Evolutionary conservation across 176 grass and related monocot species (phyloP).

Genomic region (Rhynchospora pubera): DNA sequence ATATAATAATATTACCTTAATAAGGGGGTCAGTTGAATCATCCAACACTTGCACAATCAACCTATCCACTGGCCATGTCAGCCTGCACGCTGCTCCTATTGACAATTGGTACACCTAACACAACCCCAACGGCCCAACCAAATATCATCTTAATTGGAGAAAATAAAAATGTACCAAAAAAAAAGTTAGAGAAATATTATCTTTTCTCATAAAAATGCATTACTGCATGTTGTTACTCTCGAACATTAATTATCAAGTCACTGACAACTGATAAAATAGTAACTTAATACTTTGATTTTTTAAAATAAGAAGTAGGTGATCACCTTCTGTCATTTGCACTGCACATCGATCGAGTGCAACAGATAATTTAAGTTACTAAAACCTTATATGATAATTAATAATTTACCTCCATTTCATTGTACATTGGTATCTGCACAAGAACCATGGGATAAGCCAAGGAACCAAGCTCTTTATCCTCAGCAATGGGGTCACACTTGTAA

Average conservation of each 20-base stretch:
- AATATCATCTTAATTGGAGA: background rate
- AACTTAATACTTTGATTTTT: background rate
- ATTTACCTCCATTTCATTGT: constrained; percentile 74
- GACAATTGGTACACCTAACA: constrained; percentile 77
- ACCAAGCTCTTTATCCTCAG: constrained; percentile 33
- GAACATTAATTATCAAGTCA: background rate
- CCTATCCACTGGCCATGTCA: constrained; percentile 64
- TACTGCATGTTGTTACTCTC: too few species aligned
- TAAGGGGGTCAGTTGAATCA: constrained; percentile 58
- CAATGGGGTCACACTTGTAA: constrained; percentile 40
- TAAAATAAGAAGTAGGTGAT: background rate
- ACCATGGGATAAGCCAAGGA: constrained; percentile 53
- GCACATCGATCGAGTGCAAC: background rate
- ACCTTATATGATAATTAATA: background rate
- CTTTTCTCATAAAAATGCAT: too few species aligned
- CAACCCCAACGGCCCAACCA: background rate
- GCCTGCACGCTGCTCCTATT: constrained; percentile 63
- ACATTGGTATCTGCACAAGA: constrained; percentile 94
- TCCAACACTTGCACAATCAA: constrained; percentile 69
- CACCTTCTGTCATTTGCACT: background rate
- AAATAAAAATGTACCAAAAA: background rate
- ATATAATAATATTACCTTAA: too few species aligned
- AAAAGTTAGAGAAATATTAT: too few species aligned
- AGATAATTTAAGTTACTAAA: background rate
- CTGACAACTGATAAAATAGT: background rate